These are phyloP conservation scores for Triticum dicoccoides DNA, from an alignment of 176 grass and related monocot genomes.

Conservation along the genomic window DNA sequence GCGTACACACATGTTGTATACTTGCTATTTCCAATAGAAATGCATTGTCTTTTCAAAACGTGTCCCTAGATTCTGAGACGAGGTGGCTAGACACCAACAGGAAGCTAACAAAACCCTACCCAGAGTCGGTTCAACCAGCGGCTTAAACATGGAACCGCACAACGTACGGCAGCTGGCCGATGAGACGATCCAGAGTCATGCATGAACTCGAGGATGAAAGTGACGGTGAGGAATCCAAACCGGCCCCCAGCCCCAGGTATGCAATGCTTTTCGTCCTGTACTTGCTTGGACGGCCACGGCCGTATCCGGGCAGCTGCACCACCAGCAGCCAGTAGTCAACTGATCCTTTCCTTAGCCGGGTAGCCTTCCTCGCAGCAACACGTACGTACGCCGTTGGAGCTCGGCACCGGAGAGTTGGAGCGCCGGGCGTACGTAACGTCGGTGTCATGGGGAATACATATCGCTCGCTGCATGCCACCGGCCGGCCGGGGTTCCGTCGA, in stretches of 20 bases:
- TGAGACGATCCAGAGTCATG: too few relatives aligned
- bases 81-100: neutral
- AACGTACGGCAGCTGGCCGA: neutral
- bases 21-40: neutral
- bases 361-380: neutral
- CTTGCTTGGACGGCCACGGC: neutral
- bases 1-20: too few relatives aligned
- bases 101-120: neutral
- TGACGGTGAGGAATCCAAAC: neutral
- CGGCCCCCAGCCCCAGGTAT: neutral
- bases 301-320: neutral
- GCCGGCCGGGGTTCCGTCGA: neutral
- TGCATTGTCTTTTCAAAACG: neutral
- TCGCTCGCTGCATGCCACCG: neutral
- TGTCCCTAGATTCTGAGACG: neutral
- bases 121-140: neutral
- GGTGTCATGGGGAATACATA: neutral
- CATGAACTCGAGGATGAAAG: neutral
- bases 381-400: neutral
- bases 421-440: neutral
- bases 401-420: neutral
- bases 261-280: neutral
- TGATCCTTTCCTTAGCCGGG: neutral
- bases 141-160: neutral
- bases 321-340: neutral